These are phyloP conservation scores for Parasitella parasitica DNA, from an alignment of 371 early-diverging fungal genomes.

Conservation along the genomic window DNA sequence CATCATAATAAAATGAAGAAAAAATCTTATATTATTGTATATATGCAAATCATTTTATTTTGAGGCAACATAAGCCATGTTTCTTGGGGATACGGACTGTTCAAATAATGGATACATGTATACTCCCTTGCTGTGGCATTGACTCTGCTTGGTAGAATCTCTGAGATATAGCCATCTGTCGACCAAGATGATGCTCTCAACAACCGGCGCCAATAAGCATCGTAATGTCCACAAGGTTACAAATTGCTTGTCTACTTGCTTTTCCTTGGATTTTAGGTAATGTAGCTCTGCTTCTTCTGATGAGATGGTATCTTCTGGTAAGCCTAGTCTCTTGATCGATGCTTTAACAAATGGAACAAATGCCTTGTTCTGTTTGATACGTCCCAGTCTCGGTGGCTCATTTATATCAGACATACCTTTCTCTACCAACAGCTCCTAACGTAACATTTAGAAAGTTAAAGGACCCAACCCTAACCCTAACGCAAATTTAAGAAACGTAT, in stretches of 20 bases:
- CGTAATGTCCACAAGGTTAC: constrained; percentile 80
- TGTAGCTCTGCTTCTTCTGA: constrained; percentile 45
- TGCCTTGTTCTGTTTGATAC: constrained; percentile 56
- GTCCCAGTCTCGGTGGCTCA: constrained; percentile 60
- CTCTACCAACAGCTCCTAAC: constrained; percentile 51
- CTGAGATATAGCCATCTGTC: constrained; percentile 73
- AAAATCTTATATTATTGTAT: not conserved
- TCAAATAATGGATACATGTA: constrained; percentile 52
- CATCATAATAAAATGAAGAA: not conserved
- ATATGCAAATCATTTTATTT: constrained; percentile 20
- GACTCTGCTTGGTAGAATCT: constrained; percentile 32
- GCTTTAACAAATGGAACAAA: constrained; percentile 41
- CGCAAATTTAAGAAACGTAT: no score
- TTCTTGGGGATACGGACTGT: constrained; percentile 38
- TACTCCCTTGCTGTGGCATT: constrained; percentile 15
- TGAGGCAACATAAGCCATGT: constrained; percentile 40
- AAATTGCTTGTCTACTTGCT: constrained; percentile 57
- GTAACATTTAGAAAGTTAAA: not conserved
- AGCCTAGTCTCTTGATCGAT: constrained; percentile 42
- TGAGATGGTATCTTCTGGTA: constrained; percentile 45
- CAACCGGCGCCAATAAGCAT: constrained; percentile 68
- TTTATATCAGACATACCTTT: constrained; percentile 49
- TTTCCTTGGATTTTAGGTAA: constrained; percentile 27
- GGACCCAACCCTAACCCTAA: no score
- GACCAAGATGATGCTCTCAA: constrained; percentile 76